Evolutionary conservation across 208 protist genomes (phyloP).

Genomic region (Crithidia bombi): DNA sequence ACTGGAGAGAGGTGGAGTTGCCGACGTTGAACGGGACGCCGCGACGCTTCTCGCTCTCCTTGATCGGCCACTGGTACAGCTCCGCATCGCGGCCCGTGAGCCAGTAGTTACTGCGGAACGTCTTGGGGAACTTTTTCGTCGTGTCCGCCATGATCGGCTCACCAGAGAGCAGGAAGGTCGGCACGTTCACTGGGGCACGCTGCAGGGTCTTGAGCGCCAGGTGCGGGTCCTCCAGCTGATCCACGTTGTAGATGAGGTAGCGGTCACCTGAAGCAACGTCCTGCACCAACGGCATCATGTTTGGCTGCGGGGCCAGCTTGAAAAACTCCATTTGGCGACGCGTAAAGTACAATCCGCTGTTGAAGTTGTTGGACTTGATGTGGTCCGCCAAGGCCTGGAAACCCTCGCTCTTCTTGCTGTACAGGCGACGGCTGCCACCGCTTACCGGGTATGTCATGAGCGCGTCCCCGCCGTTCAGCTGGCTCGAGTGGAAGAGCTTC

Average conservation of each 20-base stretch:
- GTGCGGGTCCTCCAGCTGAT: constrained; percentile 87
- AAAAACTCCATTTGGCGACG: constrained; percentile 85
- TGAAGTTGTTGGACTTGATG: constrained; percentile 86
- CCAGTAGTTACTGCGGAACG: constrained; percentile 88
- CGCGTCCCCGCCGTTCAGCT: constrained; percentile 74
- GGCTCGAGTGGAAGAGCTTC: constrained; percentile 82
- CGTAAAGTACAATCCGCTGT: constrained; percentile 91
- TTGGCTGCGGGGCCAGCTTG: constrained; percentile 74
- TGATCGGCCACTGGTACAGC: constrained; percentile 89
- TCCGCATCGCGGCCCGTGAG: constrained; percentile 84
- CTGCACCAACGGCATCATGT: constrained; percentile 65
- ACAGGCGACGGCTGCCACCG: constrained; percentile 76
- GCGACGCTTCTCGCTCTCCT: constrained; percentile 79
- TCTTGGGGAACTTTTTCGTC: constrained; percentile 75
- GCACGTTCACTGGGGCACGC: constrained; percentile 75
- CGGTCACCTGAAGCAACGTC: constrained; percentile 71
- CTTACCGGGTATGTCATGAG: constrained; percentile 79
- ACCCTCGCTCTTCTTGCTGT: constrained; percentile 68
- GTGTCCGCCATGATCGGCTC: constrained; percentile 80
- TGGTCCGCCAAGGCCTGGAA: constrained; percentile 65
- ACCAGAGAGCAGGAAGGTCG: constrained; percentile 83
- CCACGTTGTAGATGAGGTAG: constrained; percentile 88
- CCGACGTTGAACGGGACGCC: constrained; percentile 66
- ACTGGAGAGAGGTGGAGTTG: constrained; percentile 55
- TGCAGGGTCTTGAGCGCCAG: constrained; percentile 83